phyloP scores from a whole-genome alignment of 1,139 yeast genomes.

The Zygotorulaspora mrakii region DNA sequence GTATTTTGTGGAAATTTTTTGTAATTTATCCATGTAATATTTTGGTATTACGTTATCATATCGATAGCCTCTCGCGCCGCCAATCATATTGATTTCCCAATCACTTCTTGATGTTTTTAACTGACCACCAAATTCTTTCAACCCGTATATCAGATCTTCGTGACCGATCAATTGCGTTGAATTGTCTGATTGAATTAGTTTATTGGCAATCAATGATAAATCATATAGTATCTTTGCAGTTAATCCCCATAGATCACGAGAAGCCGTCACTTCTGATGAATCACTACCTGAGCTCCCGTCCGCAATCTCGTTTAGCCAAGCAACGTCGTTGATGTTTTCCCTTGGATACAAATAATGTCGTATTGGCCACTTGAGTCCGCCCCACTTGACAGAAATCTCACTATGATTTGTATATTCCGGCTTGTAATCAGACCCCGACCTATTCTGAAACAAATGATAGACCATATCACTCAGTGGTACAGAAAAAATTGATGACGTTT shows the following conservation, averaged over 20 bases:
- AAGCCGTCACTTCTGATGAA: conserved; percentile 38
- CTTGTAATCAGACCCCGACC: conserved; percentile 21
- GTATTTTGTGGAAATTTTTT: conserved; percentile 11
- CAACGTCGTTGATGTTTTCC: conserved; percentile 50
- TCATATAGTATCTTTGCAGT: conserved; percentile 85
- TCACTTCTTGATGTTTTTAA: conserved; percentile 39
- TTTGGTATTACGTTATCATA: conserved; percentile 47
- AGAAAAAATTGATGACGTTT: conserved; percentile 62
- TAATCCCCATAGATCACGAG: conserved; percentile 83
- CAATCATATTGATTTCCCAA: conserved; percentile 45
- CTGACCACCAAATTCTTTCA: conserved; percentile 51
- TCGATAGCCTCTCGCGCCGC: conserved; percentile 40
- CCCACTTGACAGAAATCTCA: conserved; percentile 49
- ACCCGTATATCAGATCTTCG: conserved; percentile 59
- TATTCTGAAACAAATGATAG: conserved; percentile 33
- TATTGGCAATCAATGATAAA: conserved; percentile 58
- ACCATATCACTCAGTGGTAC: conserved; percentile 61
- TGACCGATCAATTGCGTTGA: conserved; percentile 45
- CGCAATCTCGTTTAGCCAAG: conserved; percentile 58
- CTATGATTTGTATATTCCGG: conserved; percentile 39
- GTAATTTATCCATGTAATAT: conserved; percentile 21
- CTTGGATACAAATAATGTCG: conserved; percentile 61
- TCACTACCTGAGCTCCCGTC: conserved; percentile 59
- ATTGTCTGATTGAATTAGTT: conserved; percentile 13
- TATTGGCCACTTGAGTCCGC: conserved; percentile 63